phyloP scores from a whole-genome alignment of 495 filamentous ascomycete species.

The Xylaria acuta region DNA sequence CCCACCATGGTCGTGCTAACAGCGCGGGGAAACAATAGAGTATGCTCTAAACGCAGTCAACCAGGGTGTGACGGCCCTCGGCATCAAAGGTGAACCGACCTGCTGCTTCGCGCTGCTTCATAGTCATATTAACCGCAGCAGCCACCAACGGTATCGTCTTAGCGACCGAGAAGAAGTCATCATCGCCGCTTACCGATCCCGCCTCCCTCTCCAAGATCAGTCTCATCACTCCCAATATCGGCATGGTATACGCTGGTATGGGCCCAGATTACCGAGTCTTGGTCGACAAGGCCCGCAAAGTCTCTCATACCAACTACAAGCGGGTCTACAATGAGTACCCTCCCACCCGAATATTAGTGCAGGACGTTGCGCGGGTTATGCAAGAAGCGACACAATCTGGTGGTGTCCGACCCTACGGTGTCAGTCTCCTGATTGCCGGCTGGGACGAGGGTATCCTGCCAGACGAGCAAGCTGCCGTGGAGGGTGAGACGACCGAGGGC shows the following conservation, averaged over 20 bases:
- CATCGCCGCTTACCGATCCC: slow-evolving; percentile 91
- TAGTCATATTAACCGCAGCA: slow-evolving; percentile 41
- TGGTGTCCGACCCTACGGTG: slow-evolving; percentile 97
- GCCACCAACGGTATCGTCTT: slow-evolving; percentile 99
- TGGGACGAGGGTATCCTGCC: slow-evolving; percentile 97
- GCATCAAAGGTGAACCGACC: slow-evolving; percentile 83
- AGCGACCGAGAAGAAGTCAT: slow-evolving; percentile 99
- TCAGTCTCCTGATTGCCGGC: slow-evolving; percentile 91
- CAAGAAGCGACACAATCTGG: slow-evolving; percentile 98
- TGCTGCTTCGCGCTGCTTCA: background rate
- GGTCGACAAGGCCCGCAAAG: slow-evolving; percentile 96
- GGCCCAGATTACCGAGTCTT: slow-evolving; percentile 97
- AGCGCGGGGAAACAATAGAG: slow-evolving; percentile 61
- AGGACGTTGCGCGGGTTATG: slow-evolving; percentile 97
- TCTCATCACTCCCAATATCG: slow-evolving; percentile 97
- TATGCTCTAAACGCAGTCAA: slow-evolving; percentile 99
- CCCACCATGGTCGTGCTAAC: slow-evolving; percentile 18
- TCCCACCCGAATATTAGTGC: slow-evolving; percentile 95
- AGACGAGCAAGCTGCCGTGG: slow-evolving; percentile 57
- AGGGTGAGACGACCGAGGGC: slow-evolving; percentile 57
- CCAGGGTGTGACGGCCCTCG: slow-evolving; percentile 96
- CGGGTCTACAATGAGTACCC: slow-evolving; percentile 99
- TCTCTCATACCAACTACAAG: slow-evolving; percentile 99
- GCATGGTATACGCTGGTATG: slow-evolving; percentile 99
- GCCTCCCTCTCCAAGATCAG: slow-evolving; percentile 96